These are phyloP conservation scores for Cnidoscolus chayamansa DNA, from an alignment of 441 rosid species.

Conservation along the genomic window DNA sequence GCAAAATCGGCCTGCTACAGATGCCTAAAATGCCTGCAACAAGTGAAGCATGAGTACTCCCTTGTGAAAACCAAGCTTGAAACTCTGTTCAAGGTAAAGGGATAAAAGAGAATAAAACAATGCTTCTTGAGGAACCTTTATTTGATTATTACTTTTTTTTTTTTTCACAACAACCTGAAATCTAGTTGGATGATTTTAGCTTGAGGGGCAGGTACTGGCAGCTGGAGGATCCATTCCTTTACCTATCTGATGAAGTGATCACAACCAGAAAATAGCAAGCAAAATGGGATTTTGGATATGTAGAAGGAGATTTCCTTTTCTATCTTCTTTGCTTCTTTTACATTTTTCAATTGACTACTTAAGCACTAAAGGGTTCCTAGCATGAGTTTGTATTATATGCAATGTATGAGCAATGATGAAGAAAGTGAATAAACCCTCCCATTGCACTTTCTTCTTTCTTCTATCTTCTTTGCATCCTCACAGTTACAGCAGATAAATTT, in stretches of 20 bases:
- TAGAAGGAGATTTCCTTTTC: constrained; percentile 12
- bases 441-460: not conserved
- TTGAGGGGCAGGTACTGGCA: constrained; percentile 48
- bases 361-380: not conserved
- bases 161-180: not conserved
- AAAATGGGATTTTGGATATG: constrained; percentile 20
- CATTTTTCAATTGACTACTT: not conserved
- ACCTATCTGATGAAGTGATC: constrained; percentile 15
- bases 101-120: not conserved
- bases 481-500: too few species aligned
- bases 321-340: constrained; percentile 17
- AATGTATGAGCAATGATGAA: constrained; percentile 32
- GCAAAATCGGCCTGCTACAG: constrained; percentile 28
- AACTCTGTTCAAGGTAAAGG: constrained; percentile 49
- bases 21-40: constrained; percentile 60
- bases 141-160: too few species aligned
- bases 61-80: constrained; percentile 59
- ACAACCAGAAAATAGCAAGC: not conserved
- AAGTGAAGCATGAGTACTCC: constrained; percentile 47
- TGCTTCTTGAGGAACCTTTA: not conserved
- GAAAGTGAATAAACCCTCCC: constrained; percentile 31
- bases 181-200: constrained; percentile 33
- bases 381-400: constrained; percentile 26
- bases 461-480: not conserved
- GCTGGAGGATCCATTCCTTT: constrained; percentile 48